Evolutionary conservation across 768 basidiomycete species (phyloP), one percentile per base, ranked within the genome.

Genomic region (Lentinula boryana): DNA sequence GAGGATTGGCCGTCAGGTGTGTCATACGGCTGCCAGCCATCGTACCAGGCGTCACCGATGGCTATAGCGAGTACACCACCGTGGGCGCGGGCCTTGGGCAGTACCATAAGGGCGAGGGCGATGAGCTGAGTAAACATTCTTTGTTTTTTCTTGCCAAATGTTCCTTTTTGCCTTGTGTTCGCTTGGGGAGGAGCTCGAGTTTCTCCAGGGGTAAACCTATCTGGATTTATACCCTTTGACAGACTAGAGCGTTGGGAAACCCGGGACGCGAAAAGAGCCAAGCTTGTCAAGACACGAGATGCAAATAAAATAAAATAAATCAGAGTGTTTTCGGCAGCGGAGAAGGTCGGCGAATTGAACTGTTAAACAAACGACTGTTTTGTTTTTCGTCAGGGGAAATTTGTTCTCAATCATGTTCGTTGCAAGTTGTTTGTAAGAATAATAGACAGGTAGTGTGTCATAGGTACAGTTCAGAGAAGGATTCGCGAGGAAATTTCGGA

Each of bases 11-110:
- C 78, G 9, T 63, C 64, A 9, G 77, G 74, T 6, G 72, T 67
- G 67, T 80, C 76, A 67, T 80, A 80, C n/a, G 79, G 75, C 32
- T 63, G 52, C 74, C 74, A 79, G 13, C 79, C 79, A 23, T 70
- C 62, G 68, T 79, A 80, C 68, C 69, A 72, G 13, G 68, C 70
- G 3, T 76, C 75, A 38, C 68, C 74, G 56, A 72, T 76, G 23
- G 70, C 67, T 68, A 78, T 78, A 21, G 72, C 67, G 35, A 79
- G 65, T 13, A 80, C 79, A 57, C 79, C 78, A 51, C 79, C 79
- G 62, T 80, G 79, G 9, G 77, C 78, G 35, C 71, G 63, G 10
- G 66, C 77, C 32, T 71, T 68, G 10, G 73, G 70, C 32, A 76
- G 60, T 41, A 67, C 68, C 44, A 61, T 52, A 31, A 68, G 61